Percentiles rank a stretch among this genome's conserved stretches.
Evolutionary conservation across 768 basidiomycete genomes (phyloP).

Genomic region (Leccinum uliginosum): DNA sequence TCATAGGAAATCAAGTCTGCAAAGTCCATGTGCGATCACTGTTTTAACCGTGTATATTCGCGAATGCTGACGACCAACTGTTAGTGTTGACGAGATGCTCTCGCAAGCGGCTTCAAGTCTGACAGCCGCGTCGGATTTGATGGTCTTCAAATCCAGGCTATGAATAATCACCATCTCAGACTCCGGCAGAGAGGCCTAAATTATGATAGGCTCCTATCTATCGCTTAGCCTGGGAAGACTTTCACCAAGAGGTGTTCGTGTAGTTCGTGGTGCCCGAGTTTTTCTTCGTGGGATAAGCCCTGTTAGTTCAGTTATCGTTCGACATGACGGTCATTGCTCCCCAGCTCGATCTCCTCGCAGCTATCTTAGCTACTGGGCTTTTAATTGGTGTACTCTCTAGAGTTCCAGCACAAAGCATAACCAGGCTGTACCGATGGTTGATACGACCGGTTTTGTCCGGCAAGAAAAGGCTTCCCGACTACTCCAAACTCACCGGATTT

Average conservation of each 20-base stretch:
- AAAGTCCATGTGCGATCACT: conserved; percentile 64
- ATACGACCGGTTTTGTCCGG: not conserved
- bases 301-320: not conserved
- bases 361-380: not conserved
- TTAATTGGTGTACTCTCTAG: conserved; percentile 1
- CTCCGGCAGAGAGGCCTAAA: not conserved
- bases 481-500: conserved; percentile 41
- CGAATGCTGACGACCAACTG: conserved; percentile 7
- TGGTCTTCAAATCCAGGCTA: conserved; percentile 48
- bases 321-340: conserved; percentile 7
- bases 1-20: conserved; percentile 76
- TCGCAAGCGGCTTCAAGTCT: conserved; percentile 60
- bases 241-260: not conserved
- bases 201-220: not conserved
- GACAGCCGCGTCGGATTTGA: conserved; percentile 37
- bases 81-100: conserved; percentile 80
- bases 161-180: conserved; percentile 8
- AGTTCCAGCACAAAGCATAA: not conserved
- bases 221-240: not conserved
- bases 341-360: not conserved
- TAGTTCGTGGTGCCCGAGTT: not conserved
- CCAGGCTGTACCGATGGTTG: conserved; percentile 6
- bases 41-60: not conserved
- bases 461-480: conserved; percentile 30
- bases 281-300: not conserved